Conservation (phyloP, 305 asterid species). For the Fraxinus angustifolia region DNA sequence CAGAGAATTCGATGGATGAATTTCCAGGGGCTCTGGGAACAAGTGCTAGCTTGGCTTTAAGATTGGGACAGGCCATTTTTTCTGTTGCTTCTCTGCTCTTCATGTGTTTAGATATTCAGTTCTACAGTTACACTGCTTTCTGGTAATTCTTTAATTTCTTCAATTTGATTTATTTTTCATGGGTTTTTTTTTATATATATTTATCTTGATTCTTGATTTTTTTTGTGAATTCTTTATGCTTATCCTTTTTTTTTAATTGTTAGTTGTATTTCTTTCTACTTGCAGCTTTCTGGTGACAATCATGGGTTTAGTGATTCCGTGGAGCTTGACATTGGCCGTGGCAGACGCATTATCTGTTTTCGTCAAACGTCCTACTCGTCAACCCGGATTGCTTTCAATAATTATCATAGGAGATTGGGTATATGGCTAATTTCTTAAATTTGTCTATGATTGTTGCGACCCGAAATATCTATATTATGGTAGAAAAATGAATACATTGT, state of each 20-base stretch:
- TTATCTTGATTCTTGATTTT: background rate
- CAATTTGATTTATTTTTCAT: background rate
- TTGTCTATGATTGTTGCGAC: background rate
- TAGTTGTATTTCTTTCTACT: background rate
- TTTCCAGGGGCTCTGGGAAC: slow-evolving; percentile 87
- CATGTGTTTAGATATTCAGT: slow-evolving; percentile 83
- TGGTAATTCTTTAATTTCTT: slow-evolving; percentile 45
- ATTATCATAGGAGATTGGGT: slow-evolving; percentile 91
- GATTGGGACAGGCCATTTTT: slow-evolving; percentile 75
- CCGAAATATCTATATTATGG: background rate
- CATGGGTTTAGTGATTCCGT: slow-evolving; percentile 88
- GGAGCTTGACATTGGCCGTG: slow-evolving; percentile 84
- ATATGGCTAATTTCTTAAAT: slow-evolving; percentile 18
- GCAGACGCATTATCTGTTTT: slow-evolving; percentile 69
- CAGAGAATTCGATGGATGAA: slow-evolving; percentile 57
- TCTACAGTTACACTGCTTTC: slow-evolving; percentile 90
- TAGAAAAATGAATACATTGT: background rate
- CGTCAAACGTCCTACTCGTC: slow-evolving; percentile 58
- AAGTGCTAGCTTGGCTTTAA: slow-evolving; percentile 80
- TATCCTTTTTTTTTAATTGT: background rate
- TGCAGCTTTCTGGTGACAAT: slow-evolving; percentile 84
- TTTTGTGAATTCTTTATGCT: background rate
- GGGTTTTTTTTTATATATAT: background rate
- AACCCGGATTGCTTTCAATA: slow-evolving; percentile 51
- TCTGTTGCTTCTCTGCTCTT: slow-evolving; percentile 86